Base-by-base conservation (phyloP, 1,284 basidiomycete genomes). In the Leccinum colubrinum region DNA sequence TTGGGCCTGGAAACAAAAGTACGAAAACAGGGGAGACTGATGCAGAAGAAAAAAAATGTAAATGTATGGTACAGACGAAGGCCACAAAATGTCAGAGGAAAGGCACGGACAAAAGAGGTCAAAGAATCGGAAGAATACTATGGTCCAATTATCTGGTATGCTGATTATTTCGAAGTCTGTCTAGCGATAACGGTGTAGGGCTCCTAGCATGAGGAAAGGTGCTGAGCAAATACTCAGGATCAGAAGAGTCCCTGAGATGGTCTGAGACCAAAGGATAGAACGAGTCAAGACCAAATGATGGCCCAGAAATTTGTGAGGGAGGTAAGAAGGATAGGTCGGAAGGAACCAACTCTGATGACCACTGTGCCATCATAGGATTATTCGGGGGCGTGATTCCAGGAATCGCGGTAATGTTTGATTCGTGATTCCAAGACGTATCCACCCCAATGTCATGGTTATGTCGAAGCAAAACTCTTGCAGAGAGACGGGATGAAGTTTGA, bases 211-310 rank as follows among this genome's bases (percentile, higher is more conserved):
- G n/a, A 4, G 58, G 6, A 37, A 56, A 53, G 15, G 58, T 53
- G 17, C 15, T 14, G 48, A 39, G 27, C 6, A 33, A 52, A 39
- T 48, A 41, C 27, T 59, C 46, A 4, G 60, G 27, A 55, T 35
- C 55, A 35, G 48, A 63, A 51, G 59, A 46, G 14, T 50, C 48
- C 43, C 48, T 35, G 22, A 48, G 48, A 51, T 41, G 46, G 15
- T 62, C 62, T 51, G 72, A 55, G 51, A 46, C 51, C 7, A 48
- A 37, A 41, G 56, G 56, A 56, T 33, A 54, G 39, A 46, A 55
- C 4, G 52, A 17, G 30, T 20, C 56, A 1, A 5, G 46, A n/a
- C 2, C n/a, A 6, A 35, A 60, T 8, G 59, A 30, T 25, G 59
- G 50, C 3, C 2, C 59, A 37, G 62, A 25, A 48, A 33, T 37